Percentiles rank a stretch among this genome's conserved stretches.
Evolutionary conservation across 1,284 basidiomycete genomes (phyloP).

Genomic region (Bjerkandera adusta): DNA sequence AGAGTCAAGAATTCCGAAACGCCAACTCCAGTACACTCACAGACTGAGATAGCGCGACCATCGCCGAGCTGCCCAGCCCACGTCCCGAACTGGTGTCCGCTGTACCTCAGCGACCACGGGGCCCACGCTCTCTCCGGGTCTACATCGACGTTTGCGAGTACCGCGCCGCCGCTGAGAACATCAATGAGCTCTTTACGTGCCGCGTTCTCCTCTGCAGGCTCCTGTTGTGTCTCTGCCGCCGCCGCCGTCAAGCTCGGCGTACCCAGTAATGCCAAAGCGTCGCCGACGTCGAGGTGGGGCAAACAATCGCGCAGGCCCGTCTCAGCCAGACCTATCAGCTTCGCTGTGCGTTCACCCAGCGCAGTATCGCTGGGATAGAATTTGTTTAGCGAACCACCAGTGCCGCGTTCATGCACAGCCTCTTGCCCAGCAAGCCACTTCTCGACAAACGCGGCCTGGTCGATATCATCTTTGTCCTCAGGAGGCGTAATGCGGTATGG

Average conservation of each 20-base stretch:
- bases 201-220: constrained; percentile 37
- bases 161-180: constrained; percentile 76
- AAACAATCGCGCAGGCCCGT: constrained; percentile 72
- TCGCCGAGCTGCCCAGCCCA: constrained; percentile 99
- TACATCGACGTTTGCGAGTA: constrained; percentile 53
- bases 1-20: no score
- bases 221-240: constrained; percentile 21
- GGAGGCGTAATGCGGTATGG: constrained; percentile 75
- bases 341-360: constrained; percentile 51
- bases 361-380: constrained; percentile 42
- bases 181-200: constrained; percentile 74
- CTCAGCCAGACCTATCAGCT: constrained; percentile 71
- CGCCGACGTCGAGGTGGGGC: constrained; percentile 86
- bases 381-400: constrained; percentile 31
- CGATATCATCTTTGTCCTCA: constrained; percentile 41
- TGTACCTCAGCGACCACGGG: constrained; percentile 88
- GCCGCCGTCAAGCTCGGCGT: constrained; percentile 42
- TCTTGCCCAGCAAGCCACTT: constrained; percentile 68
- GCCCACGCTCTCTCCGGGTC: constrained; percentile 56
- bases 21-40: constrained; percentile 53
- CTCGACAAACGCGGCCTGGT: constrained; percentile 67
- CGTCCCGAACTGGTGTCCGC: constrained; percentile 88
- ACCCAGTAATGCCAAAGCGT: constrained; percentile 67
- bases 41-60: constrained; percentile 87
- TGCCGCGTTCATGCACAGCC: constrained; percentile 37